Conservation (phyloP, 768 basidiomycete genomes). For the Pleurotus salmoneostramineus region DNA sequence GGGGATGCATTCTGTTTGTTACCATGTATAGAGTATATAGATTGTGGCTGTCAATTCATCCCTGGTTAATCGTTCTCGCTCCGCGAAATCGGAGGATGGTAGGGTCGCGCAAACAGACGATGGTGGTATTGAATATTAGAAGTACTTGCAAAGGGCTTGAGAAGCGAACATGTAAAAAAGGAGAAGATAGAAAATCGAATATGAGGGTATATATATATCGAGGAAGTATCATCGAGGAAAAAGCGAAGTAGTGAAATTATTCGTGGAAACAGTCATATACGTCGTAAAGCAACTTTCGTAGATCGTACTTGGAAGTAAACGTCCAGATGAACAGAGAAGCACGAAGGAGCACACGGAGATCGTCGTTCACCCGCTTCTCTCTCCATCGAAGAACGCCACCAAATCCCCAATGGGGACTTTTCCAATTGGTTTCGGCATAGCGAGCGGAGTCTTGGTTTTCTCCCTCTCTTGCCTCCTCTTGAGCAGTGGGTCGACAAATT, state of each 20-base stretch:
- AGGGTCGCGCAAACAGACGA: too few relatives aligned
- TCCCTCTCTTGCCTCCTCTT: slow-evolving; percentile 62
- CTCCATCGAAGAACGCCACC: slow-evolving; percentile 79
- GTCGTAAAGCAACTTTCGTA: background rate
- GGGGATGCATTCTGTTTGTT: too few relatives aligned
- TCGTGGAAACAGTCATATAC: background rate
- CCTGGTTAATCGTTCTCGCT: too few relatives aligned
- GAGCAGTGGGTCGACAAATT: slow-evolving; percentile 77
- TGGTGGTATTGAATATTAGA: too few relatives aligned
- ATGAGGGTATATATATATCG: background rate
- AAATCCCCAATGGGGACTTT: slow-evolving; percentile 76
- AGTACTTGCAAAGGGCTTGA: background rate
- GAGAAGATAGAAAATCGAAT: background rate
- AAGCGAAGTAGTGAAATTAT: background rate
- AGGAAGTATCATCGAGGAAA: background rate
- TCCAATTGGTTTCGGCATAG: slow-evolving; percentile 41
- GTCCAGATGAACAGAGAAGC: background rate
- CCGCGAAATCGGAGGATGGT: too few relatives aligned
- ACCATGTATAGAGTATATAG: too few relatives aligned
- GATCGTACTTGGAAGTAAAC: background rate
- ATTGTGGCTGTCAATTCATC: too few relatives aligned
- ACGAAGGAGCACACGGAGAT: background rate
- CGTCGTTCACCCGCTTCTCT: slow-evolving; percentile 21
- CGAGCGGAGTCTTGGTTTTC: slow-evolving; percentile 30
- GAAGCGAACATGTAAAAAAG: background rate